A percentile compares a stretch with the other conserved stretches of the same genome.
These are phyloP conservation scores for Blastocystis sp. DNA, from an alignment of 352 stramenopile genomes.

Conservation along the genomic window DNA sequence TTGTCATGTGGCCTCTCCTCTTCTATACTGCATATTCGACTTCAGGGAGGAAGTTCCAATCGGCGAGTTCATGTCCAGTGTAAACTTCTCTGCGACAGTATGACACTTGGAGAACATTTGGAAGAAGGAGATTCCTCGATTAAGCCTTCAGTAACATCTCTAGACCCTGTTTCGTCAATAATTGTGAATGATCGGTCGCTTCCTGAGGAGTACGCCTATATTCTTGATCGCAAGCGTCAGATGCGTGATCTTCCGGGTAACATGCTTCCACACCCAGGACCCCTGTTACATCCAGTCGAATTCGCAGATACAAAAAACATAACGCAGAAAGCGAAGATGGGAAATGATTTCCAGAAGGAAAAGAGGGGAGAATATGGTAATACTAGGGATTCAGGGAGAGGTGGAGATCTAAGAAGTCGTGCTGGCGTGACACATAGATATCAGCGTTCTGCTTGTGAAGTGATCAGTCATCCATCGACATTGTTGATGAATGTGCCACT, in stretches of 20 bases:
- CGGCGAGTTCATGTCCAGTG: background rate
- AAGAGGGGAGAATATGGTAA: background rate
- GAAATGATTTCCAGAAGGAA: conserved; percentile 67
- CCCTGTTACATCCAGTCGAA: conserved; percentile 75
- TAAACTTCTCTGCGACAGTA: background rate
- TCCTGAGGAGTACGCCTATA: conserved; percentile 78
- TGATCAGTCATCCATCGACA: background rate
- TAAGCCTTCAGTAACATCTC: background rate
- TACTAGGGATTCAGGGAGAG: background rate
- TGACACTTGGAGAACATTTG: background rate
- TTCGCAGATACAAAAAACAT: conserved; percentile 72
- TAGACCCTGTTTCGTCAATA: background rate
- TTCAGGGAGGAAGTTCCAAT: background rate
- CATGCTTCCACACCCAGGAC: conserved; percentile 73
- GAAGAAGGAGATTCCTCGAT: background rate
- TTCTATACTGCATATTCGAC: background rate
- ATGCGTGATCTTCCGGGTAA: conserved; percentile 70
- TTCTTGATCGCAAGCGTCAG: conserved; percentile 73
- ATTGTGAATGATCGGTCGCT: conserved; percentile 68
- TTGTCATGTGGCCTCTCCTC: background rate
- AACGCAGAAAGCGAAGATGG: conserved; percentile 68
- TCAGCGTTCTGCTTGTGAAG: background rate
- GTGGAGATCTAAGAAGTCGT: background rate
- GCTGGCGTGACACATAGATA: background rate
- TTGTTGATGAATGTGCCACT: conserved; percentile 7